Percentiles rank a stretch among this genome's conserved stretches.
Conservation (phyloP, 768 basidiomycete species). For the Galerina sulciceps region DNA sequence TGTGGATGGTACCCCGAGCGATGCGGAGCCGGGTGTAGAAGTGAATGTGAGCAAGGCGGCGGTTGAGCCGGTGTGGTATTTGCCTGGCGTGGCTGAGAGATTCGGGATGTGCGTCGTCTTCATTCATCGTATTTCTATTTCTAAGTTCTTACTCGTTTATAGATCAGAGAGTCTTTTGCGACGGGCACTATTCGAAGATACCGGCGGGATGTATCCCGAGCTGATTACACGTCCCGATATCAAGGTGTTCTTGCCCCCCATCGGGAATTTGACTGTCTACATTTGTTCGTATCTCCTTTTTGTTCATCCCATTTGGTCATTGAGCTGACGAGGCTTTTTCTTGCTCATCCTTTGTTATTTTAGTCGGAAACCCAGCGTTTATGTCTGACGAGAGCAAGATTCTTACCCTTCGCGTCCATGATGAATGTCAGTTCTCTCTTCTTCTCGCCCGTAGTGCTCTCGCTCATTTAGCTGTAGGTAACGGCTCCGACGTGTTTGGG, state of each 20-base stretch:
- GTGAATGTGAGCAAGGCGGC: conserved; percentile 91
- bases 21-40: conserved; percentile 79
- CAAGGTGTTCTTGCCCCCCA: conserved; percentile 95
- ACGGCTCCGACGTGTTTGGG: conserved; percentile 96
- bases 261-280: conserved; percentile 89
- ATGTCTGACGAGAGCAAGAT: conserved; percentile 78
- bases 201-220: conserved; percentile 95
- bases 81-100: conserved; percentile 92
- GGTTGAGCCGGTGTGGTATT: conserved; percentile 95
- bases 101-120: conserved; percentile 77
- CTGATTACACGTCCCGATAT: conserved; percentile 94
- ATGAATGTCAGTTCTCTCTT: conserved; percentile 71
- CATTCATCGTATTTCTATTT: not conserved
- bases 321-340: not conserved
- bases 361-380: conserved; percentile 85
- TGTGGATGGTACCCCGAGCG: conserved; percentile 61
- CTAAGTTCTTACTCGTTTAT: not conserved
- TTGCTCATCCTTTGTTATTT: not conserved
- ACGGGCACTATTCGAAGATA: conserved; percentile 94
- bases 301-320: not conserved
- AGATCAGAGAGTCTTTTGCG: conserved; percentile 86
- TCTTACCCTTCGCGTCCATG: conserved; percentile 88
- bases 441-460: not conserved
- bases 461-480: conserved; percentile 49
- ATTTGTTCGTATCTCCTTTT: conserved; percentile 60